Percentiles rank a stretch among this genome's conserved stretches.
Evolutionary conservation across 164 flowering plant genomes (phyloP).

Genomic region (Sextonia rubra): DNA sequence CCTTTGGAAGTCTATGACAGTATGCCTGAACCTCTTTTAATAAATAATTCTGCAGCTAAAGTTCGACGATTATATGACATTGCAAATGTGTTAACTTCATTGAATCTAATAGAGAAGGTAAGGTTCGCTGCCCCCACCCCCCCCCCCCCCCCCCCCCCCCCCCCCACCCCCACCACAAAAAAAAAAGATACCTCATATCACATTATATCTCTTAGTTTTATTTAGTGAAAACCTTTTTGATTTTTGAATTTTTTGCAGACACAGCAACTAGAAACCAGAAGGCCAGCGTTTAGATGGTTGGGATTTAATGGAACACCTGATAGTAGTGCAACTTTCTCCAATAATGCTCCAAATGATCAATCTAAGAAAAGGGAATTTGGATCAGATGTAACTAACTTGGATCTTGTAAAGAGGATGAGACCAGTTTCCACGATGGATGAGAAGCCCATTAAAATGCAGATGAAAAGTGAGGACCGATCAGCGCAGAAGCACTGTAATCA

Average conservation of each 20-base stretch:
- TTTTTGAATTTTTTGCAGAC: constrained; percentile 42
- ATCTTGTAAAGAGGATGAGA: constrained; percentile 42
- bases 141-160: no score
- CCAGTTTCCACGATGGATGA: constrained; percentile 18
- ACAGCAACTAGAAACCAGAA: constrained; percentile 60
- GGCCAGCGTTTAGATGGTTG: constrained; percentile 91
- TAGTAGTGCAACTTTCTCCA: constrained; percentile 2
- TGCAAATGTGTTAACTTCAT: constrained; percentile 91
- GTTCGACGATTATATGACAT: constrained; percentile 90
- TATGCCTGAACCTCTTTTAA: constrained; percentile 16
- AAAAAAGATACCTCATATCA: neutral
- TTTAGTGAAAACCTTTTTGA: neutral
- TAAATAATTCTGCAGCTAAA: constrained; percentile 65
- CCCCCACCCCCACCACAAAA: neutral
- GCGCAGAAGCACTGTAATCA: constrained; percentile 17
- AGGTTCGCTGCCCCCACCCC: no score
- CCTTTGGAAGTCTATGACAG: neutral
- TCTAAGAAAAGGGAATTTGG: constrained; percentile 72
- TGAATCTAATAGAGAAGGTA: constrained; percentile 95
- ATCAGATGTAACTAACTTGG: constrained; percentile 62
- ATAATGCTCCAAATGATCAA: constrained; percentile 14
- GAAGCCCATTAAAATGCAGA: constrained; percentile 14
- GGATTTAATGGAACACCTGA: constrained; percentile 40
- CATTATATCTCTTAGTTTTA: neutral
- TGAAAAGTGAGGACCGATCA: constrained; percentile 27